A percentile compares a stretch with the other conserved stretches of the same genome.
These are phyloP conservation scores for Secale cereale DNA, from an alignment of 176 grass and related monocot species.

Conservation along the genomic window DNA sequence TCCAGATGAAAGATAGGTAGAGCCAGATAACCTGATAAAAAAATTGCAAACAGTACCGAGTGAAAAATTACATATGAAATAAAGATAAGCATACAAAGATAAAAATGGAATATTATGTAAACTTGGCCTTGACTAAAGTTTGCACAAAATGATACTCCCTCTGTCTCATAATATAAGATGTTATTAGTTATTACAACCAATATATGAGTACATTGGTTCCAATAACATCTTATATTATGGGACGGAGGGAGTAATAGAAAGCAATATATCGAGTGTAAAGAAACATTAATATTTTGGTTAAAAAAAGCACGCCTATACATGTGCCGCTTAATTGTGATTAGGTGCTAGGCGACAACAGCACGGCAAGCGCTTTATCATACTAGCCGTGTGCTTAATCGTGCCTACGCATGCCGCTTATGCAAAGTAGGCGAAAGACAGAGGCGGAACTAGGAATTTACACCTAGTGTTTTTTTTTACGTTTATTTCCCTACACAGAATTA, in stretches of 20 bases:
- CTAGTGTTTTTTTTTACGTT: not conserved
- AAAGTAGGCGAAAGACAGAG: not conserved
- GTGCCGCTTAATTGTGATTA: not conserved
- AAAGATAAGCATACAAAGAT: constrained; percentile 1
- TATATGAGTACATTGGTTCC: no score
- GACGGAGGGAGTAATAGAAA: not conserved
- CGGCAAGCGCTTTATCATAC: not conserved
- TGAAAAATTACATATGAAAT: not conserved
- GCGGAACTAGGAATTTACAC: not conserved
- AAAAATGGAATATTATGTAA: constrained; percentile 13
- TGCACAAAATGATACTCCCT: not conserved
- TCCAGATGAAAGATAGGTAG: constrained; percentile 52
- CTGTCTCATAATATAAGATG: no score
- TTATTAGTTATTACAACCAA: no score
- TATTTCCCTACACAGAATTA: not conserved
- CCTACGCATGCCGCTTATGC: not conserved
- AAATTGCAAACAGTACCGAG: constrained; percentile 10
- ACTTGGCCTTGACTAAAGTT: not conserved
- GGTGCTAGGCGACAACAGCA: not conserved
- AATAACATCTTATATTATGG: no score
- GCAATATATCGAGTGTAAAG: not conserved
- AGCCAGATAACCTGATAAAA: constrained; percentile 51
- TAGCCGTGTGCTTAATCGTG: not conserved
- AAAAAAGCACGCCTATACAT: not conserved
- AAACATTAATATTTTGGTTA: not conserved